Conservation (phyloP, 345 rosid genomes). For the Aethionema arabicum region DNA sequence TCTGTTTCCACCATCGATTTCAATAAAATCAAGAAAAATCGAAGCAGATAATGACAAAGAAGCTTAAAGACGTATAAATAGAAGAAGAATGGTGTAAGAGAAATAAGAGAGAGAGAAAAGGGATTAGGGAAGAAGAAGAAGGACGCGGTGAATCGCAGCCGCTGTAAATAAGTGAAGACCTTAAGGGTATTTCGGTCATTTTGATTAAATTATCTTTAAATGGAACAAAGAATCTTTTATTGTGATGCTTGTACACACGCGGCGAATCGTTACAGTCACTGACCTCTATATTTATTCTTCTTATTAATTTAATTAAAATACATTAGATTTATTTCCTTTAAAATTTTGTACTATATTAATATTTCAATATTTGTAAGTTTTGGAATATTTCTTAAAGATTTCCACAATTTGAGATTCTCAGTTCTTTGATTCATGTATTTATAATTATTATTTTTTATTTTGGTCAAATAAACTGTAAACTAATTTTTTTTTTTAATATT, state of each 20-base stretch:
- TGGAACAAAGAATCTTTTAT: slow-evolving; percentile 40
- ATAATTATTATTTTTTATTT: too few relatives aligned
- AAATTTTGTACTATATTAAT: background rate
- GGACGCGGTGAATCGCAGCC: slow-evolving; percentile 34
- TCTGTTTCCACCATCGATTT: slow-evolving; percentile 34
- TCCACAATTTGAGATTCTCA: too few relatives aligned
- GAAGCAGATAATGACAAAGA: slow-evolving; percentile 35
- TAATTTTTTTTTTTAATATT: too few relatives aligned
- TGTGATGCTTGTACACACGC: slow-evolving; percentile 42
- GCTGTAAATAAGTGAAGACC: slow-evolving; percentile 36
- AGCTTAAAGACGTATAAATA: slow-evolving; percentile 33
- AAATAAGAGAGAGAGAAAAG: slow-evolving; percentile 4
- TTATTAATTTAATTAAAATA: background rate
- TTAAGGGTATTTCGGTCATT: slow-evolving; percentile 24
- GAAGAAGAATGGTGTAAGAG: slow-evolving; percentile 4
- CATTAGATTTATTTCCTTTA: slow-evolving; percentile 17
- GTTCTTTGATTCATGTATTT: too few relatives aligned
- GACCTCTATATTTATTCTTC: slow-evolving; percentile 16
- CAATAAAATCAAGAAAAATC: slow-evolving; percentile 10
- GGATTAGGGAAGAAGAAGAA: slow-evolving; percentile 51
- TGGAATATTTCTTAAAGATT: too few relatives aligned
- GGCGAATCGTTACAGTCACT: slow-evolving; percentile 47
- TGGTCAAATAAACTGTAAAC: too few relatives aligned
- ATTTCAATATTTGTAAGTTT: too few relatives aligned
- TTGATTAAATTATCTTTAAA: slow-evolving; percentile 28